Base-by-base conservation (phyloP, 2,329 filamentous ascomycete genomes). In the Corniculantispora saksenae region DNA sequence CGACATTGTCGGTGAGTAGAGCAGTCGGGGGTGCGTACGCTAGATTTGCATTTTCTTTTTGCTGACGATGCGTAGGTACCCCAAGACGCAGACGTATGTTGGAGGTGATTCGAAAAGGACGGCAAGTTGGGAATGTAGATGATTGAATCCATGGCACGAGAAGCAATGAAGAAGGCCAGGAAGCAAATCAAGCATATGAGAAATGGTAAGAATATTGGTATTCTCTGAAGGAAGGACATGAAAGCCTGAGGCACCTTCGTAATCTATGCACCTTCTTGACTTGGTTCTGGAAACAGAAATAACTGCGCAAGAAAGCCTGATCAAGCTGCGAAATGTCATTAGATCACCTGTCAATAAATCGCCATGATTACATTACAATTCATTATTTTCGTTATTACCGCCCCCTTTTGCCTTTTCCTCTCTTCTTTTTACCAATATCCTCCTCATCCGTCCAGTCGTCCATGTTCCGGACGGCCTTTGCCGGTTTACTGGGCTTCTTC, bases 361-460 rank as follows among this genome's bases (percentile, higher is more conserved):
- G 9, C 12, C 21, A 6, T 3, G 17, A 8, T 51, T 21, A 15
- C 1, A n/a, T 15, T 61, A 38, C 7, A 13, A 38, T 38, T 13
- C 7, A 13, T 23, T 13, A 3, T 29, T 7, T 13, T 7, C 38
- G 17, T 19, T 40, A 4, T 43, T 55, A 47, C 15, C 50, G 50
- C 2, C 38, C 38, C 27, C 47, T 62, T 62, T 62, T 54, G 19
- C 60, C 60, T 15, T 38, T 47, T 25, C 50, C 60, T 50, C 35
- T 62, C 21, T 62, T 62, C 38, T 47, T 55, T 27, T 47, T 62
- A n/a, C 50, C 50, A 47, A 55, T 55, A 25, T 62, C 60, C 21
- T 62, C 60, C n/a, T 62, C 60, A 27, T 62, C 60, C 2, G 60
- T 62, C 60, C 60, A 62, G 38, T 62, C 60, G 9, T 62, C 50